Evolutionary conservation across 225 moss, liverwort and hornwort genomes (phyloP).

Genomic region (Takakia lepidozioides): DNA sequence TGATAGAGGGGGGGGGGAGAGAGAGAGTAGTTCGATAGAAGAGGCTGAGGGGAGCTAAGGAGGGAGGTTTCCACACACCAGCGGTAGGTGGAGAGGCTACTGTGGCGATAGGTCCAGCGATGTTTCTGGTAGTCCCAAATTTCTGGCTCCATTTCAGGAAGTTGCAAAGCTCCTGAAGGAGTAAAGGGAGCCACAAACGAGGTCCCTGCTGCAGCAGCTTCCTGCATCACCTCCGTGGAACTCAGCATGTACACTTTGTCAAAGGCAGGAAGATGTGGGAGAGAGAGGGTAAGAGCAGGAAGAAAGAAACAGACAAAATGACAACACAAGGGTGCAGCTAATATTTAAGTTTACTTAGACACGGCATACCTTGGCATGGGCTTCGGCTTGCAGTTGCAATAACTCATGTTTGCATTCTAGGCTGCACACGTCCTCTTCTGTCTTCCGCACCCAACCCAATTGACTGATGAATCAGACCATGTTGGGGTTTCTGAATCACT

Average conservation of each 20-base stretch:
- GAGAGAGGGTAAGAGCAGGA: too few relatives aligned
- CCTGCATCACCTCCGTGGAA: constrained; percentile 17
- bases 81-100: constrained; percentile 50
- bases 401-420: constrained; percentile 58
- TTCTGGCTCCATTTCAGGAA: constrained; percentile 50
- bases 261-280: too few relatives aligned
- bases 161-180: constrained; percentile 35
- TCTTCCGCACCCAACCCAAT: constrained; percentile 17
- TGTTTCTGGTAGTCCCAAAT: constrained; percentile 49
- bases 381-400: constrained; percentile 28
- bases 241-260: too few relatives aligned
- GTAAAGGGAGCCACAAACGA: constrained; percentile 32
- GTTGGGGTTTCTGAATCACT: not conserved
- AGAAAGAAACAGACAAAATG: too few relatives aligned
- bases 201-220: constrained; percentile 11
- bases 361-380: constrained; percentile 12
- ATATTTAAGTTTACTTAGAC: not conserved
- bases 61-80: too few relatives aligned
- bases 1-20: too few relatives aligned
- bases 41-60: too few relatives aligned
- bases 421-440: constrained; percentile 75
- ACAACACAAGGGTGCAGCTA: too few relatives aligned
- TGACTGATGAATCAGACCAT: not conserved
- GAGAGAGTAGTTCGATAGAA: too few relatives aligned
- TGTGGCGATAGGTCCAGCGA: constrained; percentile 45